Percentiles rank a stretch among this genome's conserved stretches.
phyloP scores from a whole-genome alignment of 192 early-diverging fungal genomes.

The Spizellomyces punctatus region DNA sequence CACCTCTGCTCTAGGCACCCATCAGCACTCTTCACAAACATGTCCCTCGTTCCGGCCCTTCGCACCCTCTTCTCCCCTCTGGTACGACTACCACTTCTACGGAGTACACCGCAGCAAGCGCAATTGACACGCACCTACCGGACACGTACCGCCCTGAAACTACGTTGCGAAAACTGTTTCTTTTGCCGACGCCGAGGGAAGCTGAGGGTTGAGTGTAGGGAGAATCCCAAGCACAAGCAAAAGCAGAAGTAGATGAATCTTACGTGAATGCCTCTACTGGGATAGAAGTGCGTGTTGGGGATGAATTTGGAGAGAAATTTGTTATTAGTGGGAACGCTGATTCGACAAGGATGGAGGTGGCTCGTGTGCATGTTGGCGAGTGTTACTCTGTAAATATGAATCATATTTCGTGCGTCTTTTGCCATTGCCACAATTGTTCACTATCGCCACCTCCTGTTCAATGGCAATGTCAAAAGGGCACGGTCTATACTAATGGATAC shows the following conservation, averaged over 20 bases:
- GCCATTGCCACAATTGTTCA: no score
- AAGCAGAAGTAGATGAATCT: conserved; percentile 60
- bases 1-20: no score
- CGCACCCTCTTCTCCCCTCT: no score
- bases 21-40: no score
- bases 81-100: no score
- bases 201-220: conserved; percentile 85
- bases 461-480: neutral
- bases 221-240: conserved; percentile 95
- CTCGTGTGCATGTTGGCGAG: neutral
- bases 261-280: neutral
- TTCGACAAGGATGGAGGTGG: neutral
- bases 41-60: no score
- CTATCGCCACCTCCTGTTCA: no score
- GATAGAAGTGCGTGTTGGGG: neutral
- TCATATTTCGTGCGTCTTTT: neutral
- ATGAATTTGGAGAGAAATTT: neutral
- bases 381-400: neutral
- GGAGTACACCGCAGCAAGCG: no score
- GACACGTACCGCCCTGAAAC: conserved; percentile 85
- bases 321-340: neutral
- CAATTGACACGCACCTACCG: conserved; percentile 61
- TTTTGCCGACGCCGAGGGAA: conserved; percentile 83
- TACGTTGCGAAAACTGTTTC: conserved; percentile 87
- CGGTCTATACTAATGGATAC: neutral